Evolutionary conservation across 305 asterid species (phyloP).

Genomic region (Solanum chacoense): DNA sequence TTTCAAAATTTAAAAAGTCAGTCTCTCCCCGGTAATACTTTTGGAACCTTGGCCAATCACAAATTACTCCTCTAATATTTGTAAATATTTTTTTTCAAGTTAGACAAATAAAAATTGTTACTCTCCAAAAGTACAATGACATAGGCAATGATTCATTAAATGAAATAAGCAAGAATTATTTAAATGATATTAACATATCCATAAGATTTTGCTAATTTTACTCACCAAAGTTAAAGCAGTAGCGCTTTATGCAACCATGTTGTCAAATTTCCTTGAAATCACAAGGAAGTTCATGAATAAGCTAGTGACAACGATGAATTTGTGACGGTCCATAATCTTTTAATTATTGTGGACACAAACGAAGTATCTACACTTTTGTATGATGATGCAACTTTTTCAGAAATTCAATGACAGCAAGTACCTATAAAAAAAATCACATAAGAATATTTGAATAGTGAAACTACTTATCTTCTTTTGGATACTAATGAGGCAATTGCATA

Average conservation of each 20-base stretch:
- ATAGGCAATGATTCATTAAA: no score
- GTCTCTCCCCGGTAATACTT: not conserved
- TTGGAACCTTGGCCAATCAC: not conserved
- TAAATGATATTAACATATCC: not conserved
- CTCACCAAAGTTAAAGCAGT: no score
- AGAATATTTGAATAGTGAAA: not conserved
- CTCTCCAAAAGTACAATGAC: no score
- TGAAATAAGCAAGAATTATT: not conserved
- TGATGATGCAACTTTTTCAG: not conserved
- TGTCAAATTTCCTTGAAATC: not conserved
- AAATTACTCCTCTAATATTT: not conserved
- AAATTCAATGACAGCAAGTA: not conserved
- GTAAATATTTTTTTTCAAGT: no score
- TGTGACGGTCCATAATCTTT: not conserved
- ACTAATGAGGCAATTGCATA: no score
- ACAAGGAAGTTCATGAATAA: no score
- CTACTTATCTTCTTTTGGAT: not conserved
- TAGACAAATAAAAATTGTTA: no score
- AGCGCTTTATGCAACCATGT: no score
- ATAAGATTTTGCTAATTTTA: no score
- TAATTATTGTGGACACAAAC: not conserved
- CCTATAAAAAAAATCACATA: not conserved
- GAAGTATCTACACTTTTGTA: not conserved
- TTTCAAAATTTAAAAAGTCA: not conserved
- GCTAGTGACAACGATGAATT: not conserved